A percentile compares a stretch with the other conserved stretches of the same genome.
These are phyloP conservation scores for Piper betle DNA, from an alignment of 164 flowering plant genomes.

Conservation along the genomic window DNA sequence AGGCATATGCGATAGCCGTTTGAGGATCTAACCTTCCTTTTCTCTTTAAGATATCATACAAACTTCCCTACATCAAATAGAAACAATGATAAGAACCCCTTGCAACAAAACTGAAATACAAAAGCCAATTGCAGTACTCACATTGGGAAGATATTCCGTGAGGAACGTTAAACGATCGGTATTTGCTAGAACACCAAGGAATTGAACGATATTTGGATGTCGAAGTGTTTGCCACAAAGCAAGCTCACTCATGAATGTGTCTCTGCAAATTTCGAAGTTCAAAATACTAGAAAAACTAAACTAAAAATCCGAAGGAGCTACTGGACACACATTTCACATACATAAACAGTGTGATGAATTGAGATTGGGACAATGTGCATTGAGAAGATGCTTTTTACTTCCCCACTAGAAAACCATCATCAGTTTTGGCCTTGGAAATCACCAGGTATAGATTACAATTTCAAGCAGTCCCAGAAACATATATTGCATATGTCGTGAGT, in stretches of 20 bases:
- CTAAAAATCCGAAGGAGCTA: not conserved
- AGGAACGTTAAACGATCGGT: conserved; percentile 43
- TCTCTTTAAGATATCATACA: conserved; percentile 36
- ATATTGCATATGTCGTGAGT: too few species aligned
- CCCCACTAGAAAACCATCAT: too few species aligned
- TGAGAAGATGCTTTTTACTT: too few species aligned
- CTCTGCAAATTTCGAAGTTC: conserved; percentile 16
- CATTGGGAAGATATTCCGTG: conserved; percentile 50
- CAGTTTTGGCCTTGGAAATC: too few species aligned
- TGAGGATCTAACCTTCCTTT: conserved; percentile 41
- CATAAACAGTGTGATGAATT: not conserved
- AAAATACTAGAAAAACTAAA: not conserved
- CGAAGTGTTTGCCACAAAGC: conserved; percentile 49
- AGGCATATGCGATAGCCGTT: conserved; percentile 42
- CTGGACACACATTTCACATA: not conserved
- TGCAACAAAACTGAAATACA: not conserved
- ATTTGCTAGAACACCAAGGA: conserved; percentile 44
- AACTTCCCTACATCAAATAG: conserved; percentile 31
- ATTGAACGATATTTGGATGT: conserved; percentile 62
- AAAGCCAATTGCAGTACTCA: conserved; percentile 9
- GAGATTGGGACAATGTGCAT: too few species aligned
- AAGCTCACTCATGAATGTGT: conserved; percentile 36
- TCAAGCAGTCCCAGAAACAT: too few species aligned
- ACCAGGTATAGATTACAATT: too few species aligned
- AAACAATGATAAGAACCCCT: not conserved